Percentiles rank a stretch among this genome's conserved stretches.
Evolutionary conservation across 192 early-diverging fungal genomes (phyloP).

Genomic region (Coemansia sp.): DNA sequence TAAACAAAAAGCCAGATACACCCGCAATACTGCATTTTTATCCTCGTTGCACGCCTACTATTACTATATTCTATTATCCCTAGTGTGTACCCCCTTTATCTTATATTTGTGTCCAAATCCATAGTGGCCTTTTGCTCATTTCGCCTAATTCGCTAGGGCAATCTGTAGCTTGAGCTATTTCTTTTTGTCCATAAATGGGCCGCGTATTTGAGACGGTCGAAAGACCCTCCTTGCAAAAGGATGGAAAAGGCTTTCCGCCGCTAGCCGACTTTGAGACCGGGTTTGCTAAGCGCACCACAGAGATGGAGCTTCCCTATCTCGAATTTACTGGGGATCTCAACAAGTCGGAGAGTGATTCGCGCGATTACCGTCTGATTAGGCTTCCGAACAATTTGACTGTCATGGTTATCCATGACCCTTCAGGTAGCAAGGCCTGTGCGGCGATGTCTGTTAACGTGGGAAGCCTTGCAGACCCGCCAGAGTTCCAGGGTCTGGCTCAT

Average conservation of each 20-base stretch:
- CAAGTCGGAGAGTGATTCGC: conserved; percentile 61
- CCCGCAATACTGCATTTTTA: neutral
- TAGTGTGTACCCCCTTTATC: neutral
- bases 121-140: neutral
- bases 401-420: conserved; percentile 59
- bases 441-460: conserved; percentile 71
- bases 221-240: conserved; percentile 23
- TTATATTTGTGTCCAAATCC: neutral
- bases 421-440: conserved; percentile 68
- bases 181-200: conserved; percentile 15
- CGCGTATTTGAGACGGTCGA: conserved; percentile 38
- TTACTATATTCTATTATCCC: neutral
- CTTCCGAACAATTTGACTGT: conserved; percentile 63
- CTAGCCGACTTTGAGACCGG: conserved; percentile 24
- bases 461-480: conserved; percentile 64
- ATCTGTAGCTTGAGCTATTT: neutral
- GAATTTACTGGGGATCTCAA: conserved; percentile 52
- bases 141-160: neutral
- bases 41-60: neutral
- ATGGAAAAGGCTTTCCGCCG: conserved; percentile 35
- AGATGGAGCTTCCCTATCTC: conserved; percentile 14
- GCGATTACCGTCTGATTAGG: conserved; percentile 61
- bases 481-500: conserved; percentile 72
- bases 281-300: conserved; percentile 30
- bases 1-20: neutral